A percentile compares a stretch with the other conserved stretches of the same genome.
phyloP scores from a whole-genome alignment of 495 filamentous ascomycete species.

The Trichoderma erinaceum region DNA sequence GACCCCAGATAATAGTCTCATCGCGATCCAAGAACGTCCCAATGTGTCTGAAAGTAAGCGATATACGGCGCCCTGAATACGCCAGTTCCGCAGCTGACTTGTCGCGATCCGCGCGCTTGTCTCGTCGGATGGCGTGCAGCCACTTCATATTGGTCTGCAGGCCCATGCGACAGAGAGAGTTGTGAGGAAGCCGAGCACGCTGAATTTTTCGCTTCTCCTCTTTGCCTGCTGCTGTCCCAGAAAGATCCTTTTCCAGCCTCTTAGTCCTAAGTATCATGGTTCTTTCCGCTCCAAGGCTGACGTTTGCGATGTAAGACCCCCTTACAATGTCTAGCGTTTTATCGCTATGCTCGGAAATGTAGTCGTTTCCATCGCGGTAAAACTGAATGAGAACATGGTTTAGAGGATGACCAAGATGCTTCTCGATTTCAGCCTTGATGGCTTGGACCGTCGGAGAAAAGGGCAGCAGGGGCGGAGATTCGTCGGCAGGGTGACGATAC shows the following conservation, averaged over 20 bases:
- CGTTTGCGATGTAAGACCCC: conserved; percentile 79
- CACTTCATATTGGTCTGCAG: conserved; percentile 74
- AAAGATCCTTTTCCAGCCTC: conserved; percentile 35
- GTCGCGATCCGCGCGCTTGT: conserved; percentile 63
- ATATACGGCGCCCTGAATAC: conserved; percentile 72
- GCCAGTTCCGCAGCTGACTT: conserved; percentile 66
- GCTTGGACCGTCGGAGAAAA: conserved; percentile 67
- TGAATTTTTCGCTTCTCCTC: conserved; percentile 38
- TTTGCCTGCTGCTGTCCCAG: conserved; percentile 1
- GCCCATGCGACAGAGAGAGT: conserved; percentile 80
- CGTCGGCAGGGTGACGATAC: conserved; percentile 90
- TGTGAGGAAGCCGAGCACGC: conserved; percentile 74
- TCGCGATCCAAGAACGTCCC: conserved; percentile 69
- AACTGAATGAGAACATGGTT: conserved; percentile 94
- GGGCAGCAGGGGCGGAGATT: conserved; percentile 68
- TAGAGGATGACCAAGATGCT: conserved; percentile 67
- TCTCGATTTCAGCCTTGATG: conserved; percentile 62
- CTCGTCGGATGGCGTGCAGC: conserved; percentile 83
- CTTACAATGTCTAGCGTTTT: conserved; percentile 90
- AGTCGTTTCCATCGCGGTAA: conserved; percentile 85
- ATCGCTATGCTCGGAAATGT: conserved; percentile 94
- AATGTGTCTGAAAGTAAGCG: conserved; percentile 86
- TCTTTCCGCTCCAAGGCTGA: conserved; percentile 85
- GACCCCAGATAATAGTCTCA: conserved; percentile 74
- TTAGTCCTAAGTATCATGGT: conserved; percentile 90